These are phyloP conservation scores for Penicillium sp. DNA, from an alignment of 2,329 filamentous ascomycete genomes.

Conservation along the genomic window DNA sequence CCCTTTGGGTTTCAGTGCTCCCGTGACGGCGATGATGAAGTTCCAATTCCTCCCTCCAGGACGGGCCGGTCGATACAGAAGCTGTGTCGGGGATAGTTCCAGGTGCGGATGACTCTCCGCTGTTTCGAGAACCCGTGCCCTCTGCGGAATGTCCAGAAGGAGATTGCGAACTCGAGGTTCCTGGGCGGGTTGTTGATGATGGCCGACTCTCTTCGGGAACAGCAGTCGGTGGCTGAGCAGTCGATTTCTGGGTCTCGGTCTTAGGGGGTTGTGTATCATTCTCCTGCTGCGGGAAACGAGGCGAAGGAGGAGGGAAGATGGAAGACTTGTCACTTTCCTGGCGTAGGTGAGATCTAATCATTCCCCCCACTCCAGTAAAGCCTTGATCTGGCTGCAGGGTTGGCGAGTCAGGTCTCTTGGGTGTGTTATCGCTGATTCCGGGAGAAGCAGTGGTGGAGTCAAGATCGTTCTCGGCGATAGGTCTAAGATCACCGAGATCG, in stretches of 20 bases:
- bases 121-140: conserved; percentile 12
- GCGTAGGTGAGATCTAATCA: conserved; percentile 82
- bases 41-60: conserved; percentile 51
- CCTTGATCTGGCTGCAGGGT: conserved; percentile 65
- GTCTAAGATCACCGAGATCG: conserved; percentile 41
- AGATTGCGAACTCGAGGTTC: conserved; percentile 10
- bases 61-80: conserved; percentile 17
- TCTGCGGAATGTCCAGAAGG: conserved; percentile 14
- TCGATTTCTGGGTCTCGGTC: background rate
- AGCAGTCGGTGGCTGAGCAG: background rate
- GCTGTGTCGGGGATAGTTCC: background rate
- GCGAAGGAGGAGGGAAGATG: conserved; percentile 59
- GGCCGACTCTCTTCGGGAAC: conserved; percentile 1
- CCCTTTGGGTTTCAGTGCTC: conserved; percentile 50
- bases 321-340: conserved; percentile 79
- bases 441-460: conserved; percentile 8
- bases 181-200: background rate
- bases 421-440: conserved; percentile 11
- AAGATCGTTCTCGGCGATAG: conserved; percentile 37
- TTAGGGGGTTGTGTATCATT: conserved; percentile 23
- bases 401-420: conserved; percentile 64
- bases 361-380: conserved; percentile 59
- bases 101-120: conserved; percentile 15
- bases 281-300: conserved; percentile 34
- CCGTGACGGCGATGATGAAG: conserved; percentile 43